Evolutionary conservation across 805 yeast species (phyloP), one percentile per base, ranked within the genome.

Genomic region (Nakazawaea wyomingensis): DNA sequence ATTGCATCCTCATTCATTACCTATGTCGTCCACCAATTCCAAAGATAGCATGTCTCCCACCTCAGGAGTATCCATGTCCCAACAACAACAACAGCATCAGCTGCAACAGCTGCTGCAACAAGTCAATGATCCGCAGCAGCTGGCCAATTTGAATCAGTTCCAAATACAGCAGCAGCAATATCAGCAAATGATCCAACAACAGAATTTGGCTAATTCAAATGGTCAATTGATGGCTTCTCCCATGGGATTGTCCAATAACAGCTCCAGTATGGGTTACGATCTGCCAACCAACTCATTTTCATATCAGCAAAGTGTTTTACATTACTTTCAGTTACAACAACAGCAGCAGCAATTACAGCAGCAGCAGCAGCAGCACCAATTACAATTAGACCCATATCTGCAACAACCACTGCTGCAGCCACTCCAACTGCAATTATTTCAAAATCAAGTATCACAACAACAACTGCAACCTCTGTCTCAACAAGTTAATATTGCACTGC

Each of bases 281-380:
- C 37, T n/a, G 11, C 7, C 36, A 31, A 19, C 11, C 17, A 30
- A n/a, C 29, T 36, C 34, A 5, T 14, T 17, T 5, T 17, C 37
- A 16, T 31, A 22, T 28, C 43, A 39, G 33, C 43, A 39, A 26
- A 32, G 17, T 16, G 19, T 34, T 19, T 20, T 40, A 34, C 38
- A 40, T 14, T 40, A 26, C 19, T 21, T 31, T 26, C 46, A 37
- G 35, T 31, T 21, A 31, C 50, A 35, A 32, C 34, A 17, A 30
- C 49, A 11, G 27, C 41, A 41, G 27, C 44, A 39, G 45, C 30
- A 37, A 43, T 45, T 40, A 28, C 41, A 36, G 35, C 41, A 44
- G 11, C 27, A n/a, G 27, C 27, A 9, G 22, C 43, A 37, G 34
- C 45, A 38, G 28, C 45, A 43, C 22, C 44, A 47, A 36, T 48